These are phyloP conservation scores for Backusella morwellensis DNA, from an alignment of 192 early-diverging fungal species.

Conservation along the genomic window DNA sequence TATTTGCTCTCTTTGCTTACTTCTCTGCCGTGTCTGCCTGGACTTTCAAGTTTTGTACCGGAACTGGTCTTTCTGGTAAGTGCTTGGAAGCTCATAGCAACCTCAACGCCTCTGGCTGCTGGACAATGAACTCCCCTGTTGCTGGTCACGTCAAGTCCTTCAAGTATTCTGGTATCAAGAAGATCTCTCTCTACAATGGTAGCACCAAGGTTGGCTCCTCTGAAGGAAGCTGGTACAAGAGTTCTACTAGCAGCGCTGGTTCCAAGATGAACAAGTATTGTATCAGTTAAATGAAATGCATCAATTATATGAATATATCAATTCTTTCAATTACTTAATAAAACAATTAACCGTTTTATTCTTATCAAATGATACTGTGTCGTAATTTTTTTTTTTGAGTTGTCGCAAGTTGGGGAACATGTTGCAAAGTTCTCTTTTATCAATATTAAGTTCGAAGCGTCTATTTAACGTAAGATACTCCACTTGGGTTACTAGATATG, in stretches of 20 bases:
- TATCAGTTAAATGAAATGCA: not conserved
- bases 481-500: too few relatives aligned
- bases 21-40: not conserved
- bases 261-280: constrained; percentile 1
- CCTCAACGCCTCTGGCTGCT: not conserved
- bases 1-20: not conserved
- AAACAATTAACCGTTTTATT: too few relatives aligned
- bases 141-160: not conserved
- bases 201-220: not conserved
- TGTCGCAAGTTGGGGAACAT: too few relatives aligned
- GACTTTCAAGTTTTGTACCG: not conserved
- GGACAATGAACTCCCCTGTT: not conserved
- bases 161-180: not conserved
- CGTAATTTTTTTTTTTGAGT: too few relatives aligned
- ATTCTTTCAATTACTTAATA: too few relatives aligned
- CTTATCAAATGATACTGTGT: too few relatives aligned
- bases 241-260: not conserved
- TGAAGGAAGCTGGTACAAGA: not conserved
- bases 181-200: not conserved
- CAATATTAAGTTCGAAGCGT: too few relatives aligned
- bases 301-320: too few relatives aligned
- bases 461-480: too few relatives aligned
- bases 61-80: not conserved
- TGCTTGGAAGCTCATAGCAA: not conserved
- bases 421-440: too few relatives aligned